phyloP scores from a whole-genome alignment of 2,329 filamentous ascomycete species.

The Fusarium pininemorale region DNA sequence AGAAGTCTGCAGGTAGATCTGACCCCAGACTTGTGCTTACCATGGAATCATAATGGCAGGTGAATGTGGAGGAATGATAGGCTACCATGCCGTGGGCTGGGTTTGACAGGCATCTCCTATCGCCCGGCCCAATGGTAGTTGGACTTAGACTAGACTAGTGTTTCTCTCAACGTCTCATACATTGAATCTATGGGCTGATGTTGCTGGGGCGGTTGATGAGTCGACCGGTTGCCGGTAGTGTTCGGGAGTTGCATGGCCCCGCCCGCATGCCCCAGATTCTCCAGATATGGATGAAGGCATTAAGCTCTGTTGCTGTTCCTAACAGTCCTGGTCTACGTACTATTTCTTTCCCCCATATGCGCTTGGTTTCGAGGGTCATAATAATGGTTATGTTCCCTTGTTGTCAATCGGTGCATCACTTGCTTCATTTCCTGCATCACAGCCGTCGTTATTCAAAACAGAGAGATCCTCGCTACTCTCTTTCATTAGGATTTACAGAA shows the following conservation, averaged over 20 bases:
- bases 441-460: not conserved
- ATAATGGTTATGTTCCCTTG: not conserved
- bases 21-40: constrained; percentile 24
- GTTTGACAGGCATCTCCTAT: constrained; percentile 5
- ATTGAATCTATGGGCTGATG: constrained; percentile 1
- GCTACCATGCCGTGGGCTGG: not conserved
- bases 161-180: not conserved
- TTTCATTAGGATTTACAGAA: not conserved
- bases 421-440: not conserved
- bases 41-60: constrained; percentile 1
- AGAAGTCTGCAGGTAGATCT: constrained; percentile 30
- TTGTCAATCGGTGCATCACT: not conserved
- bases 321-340: not conserved
- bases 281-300: not conserved
- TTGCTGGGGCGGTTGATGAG: not conserved
- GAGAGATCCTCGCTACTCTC: not conserved
- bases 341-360: not conserved
- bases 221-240: constrained; percentile 15
- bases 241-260: constrained; percentile 8
- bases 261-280: constrained; percentile 20
- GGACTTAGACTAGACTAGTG: not conserved
- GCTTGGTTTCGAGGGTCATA: not conserved
- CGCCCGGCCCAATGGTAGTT: constrained; percentile 1
- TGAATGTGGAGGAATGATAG: constrained; percentile 5
- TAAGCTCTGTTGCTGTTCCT: not conserved